Evolutionary conservation across 2,329 filamentous ascomycete species (phyloP).

Genomic region (Colletotrichum sp.): DNA sequence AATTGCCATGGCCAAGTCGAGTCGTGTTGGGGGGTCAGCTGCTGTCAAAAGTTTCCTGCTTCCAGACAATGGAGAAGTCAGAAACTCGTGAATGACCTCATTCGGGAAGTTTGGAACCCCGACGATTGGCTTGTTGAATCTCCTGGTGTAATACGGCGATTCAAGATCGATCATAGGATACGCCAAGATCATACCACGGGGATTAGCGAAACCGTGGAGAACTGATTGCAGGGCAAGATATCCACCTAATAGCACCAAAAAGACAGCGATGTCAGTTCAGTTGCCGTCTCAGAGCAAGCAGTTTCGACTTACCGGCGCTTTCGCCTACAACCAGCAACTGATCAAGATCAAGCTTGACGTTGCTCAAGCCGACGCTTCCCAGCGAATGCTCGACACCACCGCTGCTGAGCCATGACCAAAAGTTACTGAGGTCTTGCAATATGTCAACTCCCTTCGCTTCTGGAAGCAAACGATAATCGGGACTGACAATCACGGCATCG

Average conservation of each 20-base stretch:
- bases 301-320: background rate
- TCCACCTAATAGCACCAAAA: background rate
- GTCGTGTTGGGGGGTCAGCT: background rate
- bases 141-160: background rate
- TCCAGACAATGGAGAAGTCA: background rate
- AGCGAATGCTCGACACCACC: background rate
- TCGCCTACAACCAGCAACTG: background rate
- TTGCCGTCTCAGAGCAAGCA: background rate
- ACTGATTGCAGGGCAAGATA: background rate
- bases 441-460: background rate
- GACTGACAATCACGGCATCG: background rate
- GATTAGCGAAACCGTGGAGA: background rate
- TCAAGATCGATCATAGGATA: background rate
- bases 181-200: background rate
- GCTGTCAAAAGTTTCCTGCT: background rate
- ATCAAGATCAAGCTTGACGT: background rate
- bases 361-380: background rate
- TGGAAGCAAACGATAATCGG: background rate
- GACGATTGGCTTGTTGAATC: background rate
- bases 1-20: background rate
- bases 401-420: background rate
- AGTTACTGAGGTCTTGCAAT: background rate
- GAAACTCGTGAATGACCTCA: background rate
- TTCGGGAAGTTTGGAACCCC: background rate
- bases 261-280: background rate